These are phyloP conservation scores for Populus hybrid DNA, from an alignment of 441 rosid species.

Conservation along the genomic window DNA sequence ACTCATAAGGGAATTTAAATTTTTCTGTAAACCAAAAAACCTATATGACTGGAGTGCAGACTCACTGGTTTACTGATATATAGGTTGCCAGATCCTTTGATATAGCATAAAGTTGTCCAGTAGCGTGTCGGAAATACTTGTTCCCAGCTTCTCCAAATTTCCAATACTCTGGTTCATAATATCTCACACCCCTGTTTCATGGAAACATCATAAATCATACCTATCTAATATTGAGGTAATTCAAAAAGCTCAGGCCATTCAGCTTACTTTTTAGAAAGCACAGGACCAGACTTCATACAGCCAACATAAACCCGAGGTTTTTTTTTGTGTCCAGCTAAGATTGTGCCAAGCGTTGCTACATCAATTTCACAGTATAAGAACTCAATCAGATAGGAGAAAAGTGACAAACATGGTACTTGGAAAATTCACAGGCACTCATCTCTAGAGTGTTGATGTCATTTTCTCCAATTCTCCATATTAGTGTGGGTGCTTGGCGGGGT, in stretches of 20 bases:
- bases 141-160: conserved; percentile 80
- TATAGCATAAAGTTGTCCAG: conserved; percentile 81
- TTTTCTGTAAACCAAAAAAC: background rate
- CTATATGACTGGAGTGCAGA: background rate
- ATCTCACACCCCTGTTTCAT: conserved; percentile 65
- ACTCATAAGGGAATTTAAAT: conserved; percentile 1
- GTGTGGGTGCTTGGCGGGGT: no score
- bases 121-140: conserved; percentile 84
- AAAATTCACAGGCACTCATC: background rate
- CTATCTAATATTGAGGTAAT: background rate
- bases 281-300: conserved; percentile 95
- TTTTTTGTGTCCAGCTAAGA: conserved; percentile 41
- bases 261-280: conserved; percentile 64
- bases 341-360: conserved; percentile 54
- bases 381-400: conserved; percentile 9
- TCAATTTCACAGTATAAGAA: conserved; percentile 10
- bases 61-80: conserved; percentile 72
- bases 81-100: conserved; percentile 79
- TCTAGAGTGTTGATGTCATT: background rate
- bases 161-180: conserved; percentile 91
- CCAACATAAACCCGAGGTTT: conserved; percentile 67
- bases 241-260: background rate
- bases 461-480: no score
- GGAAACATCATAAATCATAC: conserved; percentile 12
- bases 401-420: background rate